Percentiles rank a stretch among this genome's conserved stretches.
Evolutionary conservation across 1,284 basidiomycete species (phyloP).

Genomic region (Porogramme epimiltina): DNA sequence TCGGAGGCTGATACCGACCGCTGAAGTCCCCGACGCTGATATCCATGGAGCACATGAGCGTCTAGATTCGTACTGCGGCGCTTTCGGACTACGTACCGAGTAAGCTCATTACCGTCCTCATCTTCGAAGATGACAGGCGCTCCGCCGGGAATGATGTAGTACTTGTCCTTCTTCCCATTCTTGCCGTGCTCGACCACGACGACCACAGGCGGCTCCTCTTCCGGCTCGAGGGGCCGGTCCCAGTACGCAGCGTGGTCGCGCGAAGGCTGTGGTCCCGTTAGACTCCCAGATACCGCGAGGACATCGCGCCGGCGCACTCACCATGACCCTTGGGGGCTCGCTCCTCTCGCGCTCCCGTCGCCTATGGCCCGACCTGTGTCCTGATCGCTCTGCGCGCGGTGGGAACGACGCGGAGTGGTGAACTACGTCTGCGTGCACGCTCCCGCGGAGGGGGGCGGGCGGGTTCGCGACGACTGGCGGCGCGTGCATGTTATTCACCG

Average conservation of each 20-base stretch:
- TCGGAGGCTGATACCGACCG: conserved; percentile 29
- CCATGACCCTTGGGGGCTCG: conserved; percentile 13
- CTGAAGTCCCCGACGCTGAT: conserved; percentile 32
- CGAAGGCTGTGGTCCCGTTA: conserved; percentile 4
- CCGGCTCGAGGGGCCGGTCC: conserved; percentile 18
- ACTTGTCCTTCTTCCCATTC: conserved; percentile 40
- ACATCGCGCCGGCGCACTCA: neutral
- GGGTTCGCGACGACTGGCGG: conserved; percentile 18
- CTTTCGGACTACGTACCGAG: conserved; percentile 45
- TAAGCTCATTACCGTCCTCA: conserved; percentile 64
- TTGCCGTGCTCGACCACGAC: conserved; percentile 31
- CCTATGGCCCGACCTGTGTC: conserved; percentile 5
- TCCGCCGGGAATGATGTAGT: conserved; percentile 67
- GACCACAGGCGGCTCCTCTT: conserved; percentile 33
- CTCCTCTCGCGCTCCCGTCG: conserved; percentile 17
- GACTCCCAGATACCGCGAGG: neutral
- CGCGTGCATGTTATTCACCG: conserved; percentile 22
- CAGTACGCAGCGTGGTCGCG: conserved; percentile 21
- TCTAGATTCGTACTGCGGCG: neutral
- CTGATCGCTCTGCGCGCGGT: conserved; percentile 4
- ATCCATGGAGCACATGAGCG: neutral
- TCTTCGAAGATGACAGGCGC: conserved; percentile 71
- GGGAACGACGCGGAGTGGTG: conserved; percentile 22
- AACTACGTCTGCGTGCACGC: conserved; percentile 23
- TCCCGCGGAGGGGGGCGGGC: conserved; percentile 11